phyloP scores from a whole-genome alignment of 148 eudicot species.

The Camellia sinensis region DNA sequence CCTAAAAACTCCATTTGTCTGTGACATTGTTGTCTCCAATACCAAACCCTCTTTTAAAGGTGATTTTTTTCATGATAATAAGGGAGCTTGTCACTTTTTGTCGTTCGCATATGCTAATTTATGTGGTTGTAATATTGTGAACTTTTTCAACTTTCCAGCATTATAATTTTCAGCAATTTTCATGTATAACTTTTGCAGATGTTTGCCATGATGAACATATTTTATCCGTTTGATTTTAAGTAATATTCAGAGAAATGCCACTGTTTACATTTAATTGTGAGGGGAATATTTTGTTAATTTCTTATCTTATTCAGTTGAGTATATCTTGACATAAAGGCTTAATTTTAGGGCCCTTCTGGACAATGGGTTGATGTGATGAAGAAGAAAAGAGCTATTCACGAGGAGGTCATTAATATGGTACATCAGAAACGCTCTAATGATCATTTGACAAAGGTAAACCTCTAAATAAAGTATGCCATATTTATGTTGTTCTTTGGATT shows the following conservation, averaged over 20 bases:
- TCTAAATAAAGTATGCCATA: background rate
- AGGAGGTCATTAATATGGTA: constrained; percentile 55
- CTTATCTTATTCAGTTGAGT: background rate
- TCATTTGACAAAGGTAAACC: constrained; percentile 45
- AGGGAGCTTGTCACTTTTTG: background rate
- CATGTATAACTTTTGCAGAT: background rate
- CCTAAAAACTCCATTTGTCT: background rate
- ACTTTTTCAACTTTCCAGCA: background rate
- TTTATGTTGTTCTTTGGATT: background rate
- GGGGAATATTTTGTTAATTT: background rate
- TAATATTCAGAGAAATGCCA: background rate
- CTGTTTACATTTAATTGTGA: background rate
- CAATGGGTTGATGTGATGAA: constrained; percentile 95
- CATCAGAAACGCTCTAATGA: constrained; percentile 47
- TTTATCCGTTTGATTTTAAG: background rate
- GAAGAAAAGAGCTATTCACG: constrained; percentile 81
- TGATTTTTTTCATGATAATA: background rate
- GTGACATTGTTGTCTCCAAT: background rate
- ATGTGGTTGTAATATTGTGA: background rate
- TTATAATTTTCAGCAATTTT: background rate
- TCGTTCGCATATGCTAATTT: background rate
- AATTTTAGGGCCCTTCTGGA: constrained; percentile 56
- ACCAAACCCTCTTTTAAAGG: background rate
- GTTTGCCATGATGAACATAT: background rate
- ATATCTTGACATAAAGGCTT: background rate